Evolutionary conservation across 2,329 filamentous ascomycete species (phyloP).

Genomic region (Diaporthe amygdali): DNA sequence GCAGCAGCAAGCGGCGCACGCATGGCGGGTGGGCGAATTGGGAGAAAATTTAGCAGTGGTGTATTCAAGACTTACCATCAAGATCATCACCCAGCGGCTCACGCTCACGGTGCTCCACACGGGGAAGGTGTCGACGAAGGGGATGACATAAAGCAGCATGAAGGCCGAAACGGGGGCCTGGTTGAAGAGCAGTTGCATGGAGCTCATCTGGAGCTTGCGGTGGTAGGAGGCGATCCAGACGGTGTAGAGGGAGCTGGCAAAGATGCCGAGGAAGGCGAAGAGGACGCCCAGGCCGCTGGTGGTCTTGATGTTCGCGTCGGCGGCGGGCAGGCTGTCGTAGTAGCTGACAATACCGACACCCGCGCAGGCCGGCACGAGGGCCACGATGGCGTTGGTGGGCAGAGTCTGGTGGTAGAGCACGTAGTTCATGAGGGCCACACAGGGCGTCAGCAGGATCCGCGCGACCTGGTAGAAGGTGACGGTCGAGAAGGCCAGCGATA

Average conservation of each 20-base stretch:
- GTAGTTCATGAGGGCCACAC: slow-evolving; percentile 69
- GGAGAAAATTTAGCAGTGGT: background rate
- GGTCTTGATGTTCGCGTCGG: slow-evolving; percentile 54
- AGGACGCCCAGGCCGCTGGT: slow-evolving; percentile 65
- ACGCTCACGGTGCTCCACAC: slow-evolving; percentile 56
- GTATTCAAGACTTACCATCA: slow-evolving; percentile 50
- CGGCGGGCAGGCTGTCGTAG: slow-evolving; percentile 64
- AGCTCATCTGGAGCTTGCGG: slow-evolving; percentile 68
- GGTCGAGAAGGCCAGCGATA: slow-evolving; percentile 70
- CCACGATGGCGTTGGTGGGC: slow-evolving; percentile 56
- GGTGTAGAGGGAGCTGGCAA: slow-evolving; percentile 71
- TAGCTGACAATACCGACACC: slow-evolving; percentile 72
- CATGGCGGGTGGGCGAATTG: background rate
- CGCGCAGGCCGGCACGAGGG: slow-evolving; percentile 65
- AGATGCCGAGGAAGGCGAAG: slow-evolving; percentile 68
- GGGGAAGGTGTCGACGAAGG: slow-evolving; percentile 69
- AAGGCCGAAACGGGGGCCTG: slow-evolving; percentile 69
- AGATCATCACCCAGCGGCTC: slow-evolving; percentile 62
- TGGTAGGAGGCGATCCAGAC: slow-evolving; percentile 73
- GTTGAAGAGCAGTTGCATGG: slow-evolving; percentile 73
- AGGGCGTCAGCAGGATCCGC: slow-evolving; percentile 69
- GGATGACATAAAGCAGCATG: slow-evolving; percentile 69
- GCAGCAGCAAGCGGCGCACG: background rate
- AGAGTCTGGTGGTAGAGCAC: slow-evolving; percentile 63
- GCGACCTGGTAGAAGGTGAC: slow-evolving; percentile 75